Conservation (phyloP, 805 yeast genomes). For the Suhomyces sp. region DNA sequence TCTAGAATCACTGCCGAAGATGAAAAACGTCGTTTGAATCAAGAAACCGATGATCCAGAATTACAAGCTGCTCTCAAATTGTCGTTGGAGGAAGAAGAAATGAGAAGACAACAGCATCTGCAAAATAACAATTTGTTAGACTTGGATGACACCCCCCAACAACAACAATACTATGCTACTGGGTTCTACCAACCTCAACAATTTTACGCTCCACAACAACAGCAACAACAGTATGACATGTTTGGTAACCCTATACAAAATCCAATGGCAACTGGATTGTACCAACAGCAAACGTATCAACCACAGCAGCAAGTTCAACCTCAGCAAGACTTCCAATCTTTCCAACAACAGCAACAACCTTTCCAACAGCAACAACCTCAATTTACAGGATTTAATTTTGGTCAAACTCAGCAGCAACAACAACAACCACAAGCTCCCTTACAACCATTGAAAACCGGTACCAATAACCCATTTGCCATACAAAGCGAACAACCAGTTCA, state of each 20-base stretch:
- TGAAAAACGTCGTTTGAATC: slow-evolving; percentile 60
- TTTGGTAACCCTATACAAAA: slow-evolving; percentile 65
- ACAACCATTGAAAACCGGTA: slow-evolving; percentile 64
- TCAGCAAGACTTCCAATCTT: too few species aligned
- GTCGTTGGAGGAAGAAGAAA: slow-evolving; percentile 75
- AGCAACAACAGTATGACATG: slow-evolving; percentile 49
- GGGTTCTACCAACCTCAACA: slow-evolving; percentile 24
- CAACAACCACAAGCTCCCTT: slow-evolving; percentile 34
- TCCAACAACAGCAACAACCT: slow-evolving; percentile 30
- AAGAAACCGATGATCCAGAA: slow-evolving; percentile 55
- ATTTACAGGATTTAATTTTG: slow-evolving; percentile 30
- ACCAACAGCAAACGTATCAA: slow-evolving; percentile 35
- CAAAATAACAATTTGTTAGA: slow-evolving; percentile 53
- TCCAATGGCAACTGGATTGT: slow-evolving; percentile 54
- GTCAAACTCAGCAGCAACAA: slow-evolving; percentile 33
- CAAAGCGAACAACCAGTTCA: slow-evolving; percentile 17
- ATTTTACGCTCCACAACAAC: slow-evolving; percentile 18
- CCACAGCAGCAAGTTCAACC: slow-evolving; percentile 38
- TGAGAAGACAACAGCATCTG: slow-evolving; percentile 46
- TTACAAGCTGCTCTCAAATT: slow-evolving; percentile 67
- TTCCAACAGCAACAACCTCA: slow-evolving; percentile 33
- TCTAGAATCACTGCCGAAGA: slow-evolving; percentile 81
- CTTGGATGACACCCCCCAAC: slow-evolving; percentile 43
- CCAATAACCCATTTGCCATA: slow-evolving; percentile 77
- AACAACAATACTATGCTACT: slow-evolving; percentile 28